Evolutionary conservation across 257 asterid species (phyloP), one percentile per base, ranked within the genome.

Genomic region (Solanum clarkiae): DNA sequence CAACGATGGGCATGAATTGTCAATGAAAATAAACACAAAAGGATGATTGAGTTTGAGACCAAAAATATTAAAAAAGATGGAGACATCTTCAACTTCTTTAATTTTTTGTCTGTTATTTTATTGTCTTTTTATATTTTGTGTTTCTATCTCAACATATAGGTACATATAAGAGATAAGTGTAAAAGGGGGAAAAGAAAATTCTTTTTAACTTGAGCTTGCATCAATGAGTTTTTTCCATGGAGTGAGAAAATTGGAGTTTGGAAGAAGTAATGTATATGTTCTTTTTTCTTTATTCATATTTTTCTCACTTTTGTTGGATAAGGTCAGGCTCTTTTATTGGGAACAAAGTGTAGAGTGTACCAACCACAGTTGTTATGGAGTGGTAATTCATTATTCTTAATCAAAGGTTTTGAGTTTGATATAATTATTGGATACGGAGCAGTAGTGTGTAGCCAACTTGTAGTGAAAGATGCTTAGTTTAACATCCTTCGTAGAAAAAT

Each of bases 1-100:
- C 97, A 93, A 8, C 3, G 6, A 65, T 84, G 89, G 4, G 88
- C 90, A 80, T 32, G 44, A 60, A 45, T 62, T 36, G 57, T 59
- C 26, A 71, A 11, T 42, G 75, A 86, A 71, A 88, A 82, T 32
- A 77, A 77, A 77, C 26, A 77, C 36, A 77, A 77, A 77, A 77
- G 26, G 8, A 65, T 40, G 32, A 51, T 17, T 45, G 81, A 75
- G 60, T 75, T 75, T 75, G 80, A 51, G 63, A 18, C 10, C 13
- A 77, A 51, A 77, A 83, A 68, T 4, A 49, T 22, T 71, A 66
- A 47, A 45, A 2, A 84, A 56, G 14, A 47, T 69, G 56, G 45
- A 47, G 57, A n/a, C 77, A 65, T 59, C 59, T 42, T 60, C 56
- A 62, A 22, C 24, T 59, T 15, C 18, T 29, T 29, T 29, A 29